Evolutionary conservation across 768 basidiomycete genomes (phyloP), one percentile per base, ranked within the genome.

Genomic region (Solioccasus polychromus): DNA sequence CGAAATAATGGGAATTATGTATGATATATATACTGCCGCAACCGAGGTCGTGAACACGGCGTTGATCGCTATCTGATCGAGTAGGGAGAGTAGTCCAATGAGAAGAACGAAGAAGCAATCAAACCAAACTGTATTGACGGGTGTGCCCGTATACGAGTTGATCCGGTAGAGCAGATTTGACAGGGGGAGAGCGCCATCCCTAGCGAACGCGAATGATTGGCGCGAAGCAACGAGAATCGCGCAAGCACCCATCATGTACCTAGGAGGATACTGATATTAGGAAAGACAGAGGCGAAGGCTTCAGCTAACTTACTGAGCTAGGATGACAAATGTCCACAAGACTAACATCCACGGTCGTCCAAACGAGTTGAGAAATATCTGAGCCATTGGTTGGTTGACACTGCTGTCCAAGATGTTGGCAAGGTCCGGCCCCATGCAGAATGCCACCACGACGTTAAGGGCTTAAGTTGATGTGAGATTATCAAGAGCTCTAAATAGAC

Each of bases 91-190:
- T 15, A 77, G 52, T 10, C 78, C 79, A 4, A 83, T 66, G 7
- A 76, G 52, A n/a, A 74, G 59, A 0, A 77, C 64, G n/a, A 64
- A 50, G 5, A 55, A 37, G 8, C 69, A 70, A 4, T 68, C 59
- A 44, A 79, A 76, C 75, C 77, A 80, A n/a, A 83, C 81, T 0
- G 77, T 71, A 54, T 79, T 75, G 12, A 79, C 73, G 1, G 81
- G 82, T 14, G 80, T 78, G 30, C 69, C 63, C 3, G 76, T 81
- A 50, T 53, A 67, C 5, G 48, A 37, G 59, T 82, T 76, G 57
- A 84, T 69, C 45, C 69, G 67, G 55, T 81, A 81, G 20, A 82
- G 67, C 42, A 64, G 70, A 8, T 53, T 51, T 0, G 82, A 82
- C 29, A 80, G 64, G 4, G 82, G 82, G 0, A 84, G 73, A 1